phyloP scores from a whole-genome alignment of 1,284 basidiomycete species.

The Papiliotrema fonsecae region DNA sequence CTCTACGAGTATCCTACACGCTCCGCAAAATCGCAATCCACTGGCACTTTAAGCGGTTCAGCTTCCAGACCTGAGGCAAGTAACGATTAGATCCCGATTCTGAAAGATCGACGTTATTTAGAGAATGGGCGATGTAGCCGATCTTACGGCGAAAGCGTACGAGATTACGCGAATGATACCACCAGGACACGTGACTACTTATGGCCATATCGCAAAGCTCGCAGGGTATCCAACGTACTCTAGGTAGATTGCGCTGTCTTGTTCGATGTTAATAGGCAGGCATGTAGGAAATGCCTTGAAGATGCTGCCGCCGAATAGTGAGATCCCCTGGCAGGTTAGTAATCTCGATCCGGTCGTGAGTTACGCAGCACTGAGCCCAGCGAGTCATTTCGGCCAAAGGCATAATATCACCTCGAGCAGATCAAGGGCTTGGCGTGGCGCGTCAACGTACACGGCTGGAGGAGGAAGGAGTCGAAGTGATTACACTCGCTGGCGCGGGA shows the following conservation, averaged over 20 bases:
- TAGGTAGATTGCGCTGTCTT: constrained; percentile 21
- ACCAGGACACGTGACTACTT: constrained; percentile 36
- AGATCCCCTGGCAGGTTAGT: constrained; percentile 55
- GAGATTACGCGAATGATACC: constrained; percentile 41
- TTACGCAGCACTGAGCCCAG: constrained; percentile 29
- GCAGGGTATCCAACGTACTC: constrained; percentile 77
- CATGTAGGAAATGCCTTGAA: constrained; percentile 66
- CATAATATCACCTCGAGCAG: constrained; percentile 71
- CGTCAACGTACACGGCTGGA: constrained; percentile 62
- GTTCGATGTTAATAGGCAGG: too few species aligned
- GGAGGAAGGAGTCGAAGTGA: constrained; percentile 67
- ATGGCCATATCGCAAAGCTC: constrained; percentile 71
- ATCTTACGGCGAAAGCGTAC: constrained; percentile 41
- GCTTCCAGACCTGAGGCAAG: too few species aligned
- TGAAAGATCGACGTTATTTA: too few species aligned
- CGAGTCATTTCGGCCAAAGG: constrained; percentile 44
- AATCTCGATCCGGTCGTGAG: constrained; percentile 12
- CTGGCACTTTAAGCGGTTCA: too few species aligned
- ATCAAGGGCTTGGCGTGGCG: constrained; percentile 63
- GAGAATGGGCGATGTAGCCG: constrained; percentile 38
- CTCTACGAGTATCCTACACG: too few species aligned
- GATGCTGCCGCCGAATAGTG: constrained; percentile 22
- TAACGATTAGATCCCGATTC: too few species aligned
- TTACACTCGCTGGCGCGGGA: constrained; percentile 39
- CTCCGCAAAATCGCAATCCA: too few species aligned